Evolutionary conservation across 2,329 filamentous ascomycete species (phyloP), one percentile per base, ranked within the genome.

Genomic region (Paecilomyces sp.): DNA sequence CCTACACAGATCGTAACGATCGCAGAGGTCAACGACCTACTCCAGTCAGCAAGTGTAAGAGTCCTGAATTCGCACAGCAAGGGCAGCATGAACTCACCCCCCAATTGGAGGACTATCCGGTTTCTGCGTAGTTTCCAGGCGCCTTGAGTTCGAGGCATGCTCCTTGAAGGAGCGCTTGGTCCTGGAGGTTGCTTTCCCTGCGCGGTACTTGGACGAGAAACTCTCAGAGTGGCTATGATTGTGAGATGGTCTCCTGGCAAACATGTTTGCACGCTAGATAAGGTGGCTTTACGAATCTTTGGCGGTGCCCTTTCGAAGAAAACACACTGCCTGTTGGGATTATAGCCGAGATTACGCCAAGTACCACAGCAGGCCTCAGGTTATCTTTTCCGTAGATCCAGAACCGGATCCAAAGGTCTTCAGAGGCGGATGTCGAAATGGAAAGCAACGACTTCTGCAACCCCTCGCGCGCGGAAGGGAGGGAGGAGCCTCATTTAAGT

Each of bases 1-100:
- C 91, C 91, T 67, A 95, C 85, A 67, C 89, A 85, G 62, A 95
- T 83, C 9, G 90, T 95, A 66, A 95, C 84, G 71, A 94, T 90
- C 53, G 88, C 80, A 2, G 88, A 88, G 28, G 82, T 83, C 60
- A 86, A 71, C 59, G 76, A 83, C 61, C 85, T 88, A 63, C 36
- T 54, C 13, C 1, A 33, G 34, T 53, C 7, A 53, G 41, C 41
- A 47, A 47, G n/a, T 9, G 15, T 15, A 2, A 6, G n/a, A 4
- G 5, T n/a, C n/a, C 7, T 47, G 25, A 36, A 25, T 24, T 31
- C 1, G 25, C 28, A 41, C 62, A 51, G 64, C 54, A 56, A 41
- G 61, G 53, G 64, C 54, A 56, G 13, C 31, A 33, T 34, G 4
- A 58, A 47, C 72, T 67, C 68, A 77, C 76, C 64, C 71, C 60